Evolutionary conservation across 148 eudicot species (phyloP).

Genomic region (Beta vulgaris): DNA sequence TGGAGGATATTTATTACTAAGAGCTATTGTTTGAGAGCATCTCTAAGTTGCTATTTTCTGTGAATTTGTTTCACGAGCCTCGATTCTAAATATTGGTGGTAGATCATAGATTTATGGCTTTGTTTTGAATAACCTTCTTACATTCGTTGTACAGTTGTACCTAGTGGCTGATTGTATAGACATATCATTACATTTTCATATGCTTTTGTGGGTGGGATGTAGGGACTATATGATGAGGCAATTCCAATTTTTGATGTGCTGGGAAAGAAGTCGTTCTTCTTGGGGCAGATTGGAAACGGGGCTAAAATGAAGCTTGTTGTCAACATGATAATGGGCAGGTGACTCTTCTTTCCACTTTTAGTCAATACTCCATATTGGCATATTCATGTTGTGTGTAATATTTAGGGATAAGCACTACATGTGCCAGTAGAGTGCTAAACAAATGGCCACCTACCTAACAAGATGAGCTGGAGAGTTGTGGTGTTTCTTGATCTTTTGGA

Average conservation of each 20-base stretch:
- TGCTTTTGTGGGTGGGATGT: constrained; percentile 11
- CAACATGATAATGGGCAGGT: constrained; percentile 99
- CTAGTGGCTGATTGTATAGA: no score
- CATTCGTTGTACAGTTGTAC: not conserved
- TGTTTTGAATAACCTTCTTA: not conserved
- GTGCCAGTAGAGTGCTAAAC: not conserved
- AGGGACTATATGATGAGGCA: constrained; percentile 80
- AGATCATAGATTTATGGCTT: no score
- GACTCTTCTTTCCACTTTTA: constrained; percentile 2
- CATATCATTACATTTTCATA: no score
- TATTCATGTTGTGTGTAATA: not conserved
- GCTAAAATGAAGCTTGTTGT: constrained; percentile 99
- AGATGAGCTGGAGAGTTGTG: not conserved
- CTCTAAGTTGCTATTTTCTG: not conserved
- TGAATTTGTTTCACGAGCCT: not conserved
- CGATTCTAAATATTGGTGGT: not conserved
- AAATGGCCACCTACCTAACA: not conserved
- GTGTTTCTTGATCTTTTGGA: not conserved
- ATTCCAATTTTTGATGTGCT: constrained; percentile 84
- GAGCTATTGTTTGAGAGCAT: not conserved
- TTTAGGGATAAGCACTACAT: not conserved
- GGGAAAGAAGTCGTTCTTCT: constrained; percentile 93
- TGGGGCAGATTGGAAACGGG: constrained; percentile 94
- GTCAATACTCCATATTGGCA: not conserved
- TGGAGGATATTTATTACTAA: not conserved